Base-by-base conservation (phyloP, 2,329 filamentous ascomycete species). In the Trichocomaceae sp. region DNA sequence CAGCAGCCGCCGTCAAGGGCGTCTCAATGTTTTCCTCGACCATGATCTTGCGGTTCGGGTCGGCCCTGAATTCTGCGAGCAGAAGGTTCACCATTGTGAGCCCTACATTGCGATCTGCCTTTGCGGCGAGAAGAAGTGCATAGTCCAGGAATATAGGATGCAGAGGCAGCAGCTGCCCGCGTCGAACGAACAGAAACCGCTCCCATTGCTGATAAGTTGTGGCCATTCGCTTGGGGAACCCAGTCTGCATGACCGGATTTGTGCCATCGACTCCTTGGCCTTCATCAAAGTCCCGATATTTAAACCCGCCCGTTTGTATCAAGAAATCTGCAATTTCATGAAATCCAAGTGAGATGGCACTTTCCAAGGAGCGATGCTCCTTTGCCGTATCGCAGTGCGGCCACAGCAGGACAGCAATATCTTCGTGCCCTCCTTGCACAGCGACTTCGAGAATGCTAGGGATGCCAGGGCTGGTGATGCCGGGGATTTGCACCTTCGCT, bases 281-380 rank as follows among this genome's bases (percentile, higher is more conserved):
- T n/a, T n/a, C n/a, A n/a, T 57, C 33, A 20, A 10, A 45, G 7
- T 54, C 20, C 45, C 26, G 29, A 50, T 57, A 49, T 29, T 47
- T 15, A 33, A 57, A 57, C 31, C 2, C n/a, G 45, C 26, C 23
- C 17, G 44, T 54, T 50, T 44, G 45, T 22, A 57, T n/a, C 23
- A 57, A 54, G 26, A 50, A 57, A 23, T 57, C 55, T 22, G 55
- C 55, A 39, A 57, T 57, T 45, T 31, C 55, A 57, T 57, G 55
- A 45, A 54, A 57, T 15, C 50, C 55, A 6, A 50, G 37, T 41
- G 51, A 50, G 45, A 57, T 54, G 39, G 55, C 50, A 6, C 15
- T 57, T 50, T 57, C 55, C 37, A 57, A 50, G 19, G 37, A 45
- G 17, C 26, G 55, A 54, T 57, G 23, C 31, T 46, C 26, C 22